Percentiles rank a stretch among this genome's conserved stretches.
Evolutionary conservation across 139 green algal species (phyloP).

Genomic region (Tetraselmis chui): DNA sequence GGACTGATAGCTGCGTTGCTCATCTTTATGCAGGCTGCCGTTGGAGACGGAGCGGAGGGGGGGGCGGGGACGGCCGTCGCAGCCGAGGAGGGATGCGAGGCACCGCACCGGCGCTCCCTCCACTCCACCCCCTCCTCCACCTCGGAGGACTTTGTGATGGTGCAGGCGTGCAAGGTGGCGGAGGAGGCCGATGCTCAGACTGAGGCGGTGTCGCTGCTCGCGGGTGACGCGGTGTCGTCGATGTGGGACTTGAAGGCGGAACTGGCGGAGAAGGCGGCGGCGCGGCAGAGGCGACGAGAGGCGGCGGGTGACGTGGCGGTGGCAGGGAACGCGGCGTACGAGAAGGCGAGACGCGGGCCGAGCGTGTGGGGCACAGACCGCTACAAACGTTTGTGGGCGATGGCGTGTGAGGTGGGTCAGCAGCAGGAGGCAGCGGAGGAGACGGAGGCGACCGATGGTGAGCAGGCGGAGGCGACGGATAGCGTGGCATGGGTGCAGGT

Average conservation of each 20-base stretch:
- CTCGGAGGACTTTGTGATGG: not conserved
- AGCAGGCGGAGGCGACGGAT: slow-evolving; percentile 2
- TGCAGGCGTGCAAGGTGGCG: slow-evolving; percentile 4
- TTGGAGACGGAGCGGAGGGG: too few relatives aligned
- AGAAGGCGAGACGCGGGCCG: slow-evolving; percentile 3
- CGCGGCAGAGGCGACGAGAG: not conserved
- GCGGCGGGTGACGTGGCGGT: not conserved
- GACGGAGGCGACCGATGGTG: too few relatives aligned
- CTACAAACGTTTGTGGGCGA: slow-evolving; percentile 46
- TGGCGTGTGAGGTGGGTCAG: slow-evolving; percentile 41
- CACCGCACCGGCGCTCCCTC: not conserved
- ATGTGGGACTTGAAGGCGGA: not conserved
- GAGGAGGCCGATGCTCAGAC: slow-evolving; percentile 24
- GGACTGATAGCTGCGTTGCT: too few relatives aligned
- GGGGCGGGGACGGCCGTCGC: too few relatives aligned
- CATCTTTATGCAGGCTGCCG: too few relatives aligned
- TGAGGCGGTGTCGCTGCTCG: slow-evolving; percentile 18
- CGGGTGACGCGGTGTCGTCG: slow-evolving; percentile 6
- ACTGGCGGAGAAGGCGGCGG: not conserved
- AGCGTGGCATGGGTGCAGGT: too few relatives aligned
- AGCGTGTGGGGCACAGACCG: slow-evolving; percentile 42
- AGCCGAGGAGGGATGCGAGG: not conserved
- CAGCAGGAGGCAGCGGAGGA: slow-evolving; percentile 10
- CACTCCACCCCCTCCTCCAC: not conserved
- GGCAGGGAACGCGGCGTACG: not conserved